Percentiles rank a stretch among this genome's conserved stretches.
phyloP scores from a whole-genome alignment of 2,329 filamentous ascomycete species.

The Claviceps sp. region DNA sequence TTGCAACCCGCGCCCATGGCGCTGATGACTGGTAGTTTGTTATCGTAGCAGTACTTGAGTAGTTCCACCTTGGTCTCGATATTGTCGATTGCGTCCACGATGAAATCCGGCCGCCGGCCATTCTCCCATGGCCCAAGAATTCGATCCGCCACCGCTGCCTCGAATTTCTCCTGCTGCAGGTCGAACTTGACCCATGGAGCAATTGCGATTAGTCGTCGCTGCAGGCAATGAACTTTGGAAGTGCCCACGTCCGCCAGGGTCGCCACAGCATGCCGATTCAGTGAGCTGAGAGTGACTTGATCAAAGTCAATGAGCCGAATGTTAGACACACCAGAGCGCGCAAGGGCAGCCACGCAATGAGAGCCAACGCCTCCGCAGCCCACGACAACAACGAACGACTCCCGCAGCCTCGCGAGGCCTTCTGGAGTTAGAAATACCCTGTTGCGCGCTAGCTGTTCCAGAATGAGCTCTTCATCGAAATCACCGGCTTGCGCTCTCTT shows the following conservation, averaged over 20 bases:
- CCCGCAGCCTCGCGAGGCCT: conserved; percentile 66
- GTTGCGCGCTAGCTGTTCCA: conserved; percentile 89
- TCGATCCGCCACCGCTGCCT: conserved; percentile 46
- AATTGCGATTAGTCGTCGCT: conserved; percentile 68
- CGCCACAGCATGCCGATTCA: conserved; percentile 93
- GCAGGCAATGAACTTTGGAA: conserved; percentile 78
- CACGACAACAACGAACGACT: conserved; percentile 76
- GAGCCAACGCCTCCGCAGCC: conserved; percentile 92
- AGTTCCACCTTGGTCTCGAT: conserved; percentile 92
- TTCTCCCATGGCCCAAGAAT: conserved; percentile 55
- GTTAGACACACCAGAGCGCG: conserved; percentile 77
- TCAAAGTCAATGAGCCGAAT: conserved; percentile 92
- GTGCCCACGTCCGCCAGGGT: conserved; percentile 88
- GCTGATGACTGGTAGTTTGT: conserved; percentile 71
- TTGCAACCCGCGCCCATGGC: conserved; percentile 97
- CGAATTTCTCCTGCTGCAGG: conserved; percentile 72
- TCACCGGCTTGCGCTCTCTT: conserved; percentile 47
- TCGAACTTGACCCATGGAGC: conserved; percentile 89
- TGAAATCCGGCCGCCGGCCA: conserved; percentile 60
- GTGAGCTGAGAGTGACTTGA: conserved; percentile 84
- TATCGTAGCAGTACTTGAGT: conserved; percentile 72
- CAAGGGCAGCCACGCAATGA: conserved; percentile 74
- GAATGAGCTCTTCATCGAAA: conserved; percentile 66
- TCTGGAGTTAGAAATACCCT: conserved; percentile 77
- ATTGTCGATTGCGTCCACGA: conserved; percentile 98